Evolutionary conservation across 176 grass and related monocot genomes (phyloP).

Genomic region (Thalia dealbata): DNA sequence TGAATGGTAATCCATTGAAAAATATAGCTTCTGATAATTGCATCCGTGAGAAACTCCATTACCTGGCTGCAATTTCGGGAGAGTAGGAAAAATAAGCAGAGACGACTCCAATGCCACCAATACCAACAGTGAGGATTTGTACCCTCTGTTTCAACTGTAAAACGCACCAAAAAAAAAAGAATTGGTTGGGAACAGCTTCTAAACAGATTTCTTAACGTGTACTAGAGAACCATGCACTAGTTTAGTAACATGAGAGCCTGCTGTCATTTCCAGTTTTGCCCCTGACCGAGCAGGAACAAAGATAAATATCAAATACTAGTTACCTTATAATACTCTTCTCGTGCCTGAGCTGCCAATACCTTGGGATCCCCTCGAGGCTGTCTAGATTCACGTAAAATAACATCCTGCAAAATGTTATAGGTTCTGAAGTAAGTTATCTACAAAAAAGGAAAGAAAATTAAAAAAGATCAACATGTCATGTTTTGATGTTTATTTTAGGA

Average conservation of each 20-base stretch:
- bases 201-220: neutral
- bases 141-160: slow-evolving; percentile 84
- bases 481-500: too few species aligned
- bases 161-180: slow-evolving; percentile 5
- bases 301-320: neutral
- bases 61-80: slow-evolving; percentile 88
- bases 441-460: neutral
- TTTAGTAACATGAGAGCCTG: neutral
- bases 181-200: neutral
- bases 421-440: neutral
- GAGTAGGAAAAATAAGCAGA: slow-evolving; percentile 88
- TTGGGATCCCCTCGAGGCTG: slow-evolving; percentile 60
- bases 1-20: neutral
- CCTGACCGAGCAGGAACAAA: too few species aligned
- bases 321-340: slow-evolving; percentile 36
- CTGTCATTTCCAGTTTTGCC: too few species aligned
- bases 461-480: neutral
- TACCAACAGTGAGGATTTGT: slow-evolving; percentile 59
- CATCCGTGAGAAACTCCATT: neutral
- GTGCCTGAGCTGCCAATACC: slow-evolving; percentile 44
- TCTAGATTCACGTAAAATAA: slow-evolving; percentile 66
- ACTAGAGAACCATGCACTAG: neutral
- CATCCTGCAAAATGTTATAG: slow-evolving; percentile 47
- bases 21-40: neutral
- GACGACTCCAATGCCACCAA: slow-evolving; percentile 71